These are phyloP conservation scores for Tephrocybe rancida DNA, from an alignment of 768 basidiomycete species.

Conservation along the genomic window DNA sequence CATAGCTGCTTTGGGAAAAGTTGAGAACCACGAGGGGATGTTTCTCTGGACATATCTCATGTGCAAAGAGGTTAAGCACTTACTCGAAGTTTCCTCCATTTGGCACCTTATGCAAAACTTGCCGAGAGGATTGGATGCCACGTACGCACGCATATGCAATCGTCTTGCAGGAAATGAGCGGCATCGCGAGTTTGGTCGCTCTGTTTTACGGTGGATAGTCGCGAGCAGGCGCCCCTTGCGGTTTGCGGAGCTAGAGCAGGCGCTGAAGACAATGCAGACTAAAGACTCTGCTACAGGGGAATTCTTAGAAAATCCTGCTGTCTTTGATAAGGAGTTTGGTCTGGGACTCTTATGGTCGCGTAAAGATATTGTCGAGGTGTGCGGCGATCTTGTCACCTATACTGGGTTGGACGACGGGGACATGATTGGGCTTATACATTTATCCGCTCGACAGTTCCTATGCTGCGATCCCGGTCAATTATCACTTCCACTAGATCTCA, in stretches of 20 bases:
- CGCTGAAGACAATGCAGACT: not conserved
- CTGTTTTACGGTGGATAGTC: conserved; percentile 1
- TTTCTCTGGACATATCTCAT: not conserved
- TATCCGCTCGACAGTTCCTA: conserved; percentile 6
- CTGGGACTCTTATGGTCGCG: conserved; percentile 5
- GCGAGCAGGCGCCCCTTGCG: conserved; percentile 3
- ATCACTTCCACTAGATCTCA: not conserved
- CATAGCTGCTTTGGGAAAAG: not conserved
- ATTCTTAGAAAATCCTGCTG: not conserved
- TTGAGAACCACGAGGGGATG: conserved; percentile 9
- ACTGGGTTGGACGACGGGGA: not conserved
- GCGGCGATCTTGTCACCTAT: conserved; percentile 5
- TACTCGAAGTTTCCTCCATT: not conserved
- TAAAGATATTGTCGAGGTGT: conserved; percentile 5
- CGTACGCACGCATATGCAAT: conserved; percentile 1
- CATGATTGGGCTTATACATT: not conserved
- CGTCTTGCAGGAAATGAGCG: not conserved
- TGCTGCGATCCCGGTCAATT: not conserved
- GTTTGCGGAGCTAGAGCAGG: conserved; percentile 6
- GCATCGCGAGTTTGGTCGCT: not conserved
- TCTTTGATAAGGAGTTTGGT: not conserved
- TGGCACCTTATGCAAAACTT: conserved; percentile 2
- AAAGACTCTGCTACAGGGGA: not conserved
- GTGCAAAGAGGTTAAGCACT: conserved; percentile 2
- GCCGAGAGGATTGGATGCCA: conserved; percentile 6